Conservation (phyloP, 73 alveolate genomes). For the Effrenium voratum region DNA sequence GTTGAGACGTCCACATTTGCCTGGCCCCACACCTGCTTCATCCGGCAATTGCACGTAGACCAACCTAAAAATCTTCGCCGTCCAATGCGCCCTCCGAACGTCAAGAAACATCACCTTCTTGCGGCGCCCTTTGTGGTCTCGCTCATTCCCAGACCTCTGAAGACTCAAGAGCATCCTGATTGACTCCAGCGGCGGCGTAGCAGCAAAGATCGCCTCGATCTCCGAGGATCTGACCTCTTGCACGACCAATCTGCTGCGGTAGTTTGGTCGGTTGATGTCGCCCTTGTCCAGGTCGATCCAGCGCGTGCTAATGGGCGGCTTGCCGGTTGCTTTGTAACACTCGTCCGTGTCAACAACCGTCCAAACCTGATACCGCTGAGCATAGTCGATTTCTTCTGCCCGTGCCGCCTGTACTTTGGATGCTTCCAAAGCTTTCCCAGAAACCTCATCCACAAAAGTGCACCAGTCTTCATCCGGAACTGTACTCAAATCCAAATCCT, state of each 20-base stretch:
- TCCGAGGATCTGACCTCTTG: not conserved
- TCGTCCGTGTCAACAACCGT: not conserved
- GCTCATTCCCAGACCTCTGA: not conserved
- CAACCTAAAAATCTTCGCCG: not conserved
- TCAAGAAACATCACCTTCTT: slow-evolving; percentile 22
- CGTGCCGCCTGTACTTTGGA: not conserved
- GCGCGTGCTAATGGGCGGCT: not conserved
- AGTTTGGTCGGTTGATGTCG: not conserved
- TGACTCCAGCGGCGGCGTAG: slow-evolving; percentile 44
- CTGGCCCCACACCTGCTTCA: not conserved
- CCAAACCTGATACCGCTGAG: not conserved
- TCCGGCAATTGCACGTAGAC: slow-evolving; percentile 7
- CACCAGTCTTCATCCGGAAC: not conserved
- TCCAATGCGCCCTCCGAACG: slow-evolving; percentile 21
- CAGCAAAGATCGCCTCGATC: slow-evolving; percentile 19
- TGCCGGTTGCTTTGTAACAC: not conserved
- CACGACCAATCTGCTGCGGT: not conserved
- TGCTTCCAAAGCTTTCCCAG: not conserved
- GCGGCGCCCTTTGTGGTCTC: too few relatives aligned
- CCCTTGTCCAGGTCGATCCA: slow-evolving; percentile 64
- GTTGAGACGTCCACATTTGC: not conserved
- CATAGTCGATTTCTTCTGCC: slow-evolving; percentile 21
- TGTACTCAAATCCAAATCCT: not conserved
- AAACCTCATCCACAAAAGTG: slow-evolving; percentile 9
- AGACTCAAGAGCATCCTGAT: slow-evolving; percentile 8